Percentiles rank a stretch among this genome's conserved stretches.
Conservation (phyloP, 805 yeast species). For the Candida multigemmis region DNA sequence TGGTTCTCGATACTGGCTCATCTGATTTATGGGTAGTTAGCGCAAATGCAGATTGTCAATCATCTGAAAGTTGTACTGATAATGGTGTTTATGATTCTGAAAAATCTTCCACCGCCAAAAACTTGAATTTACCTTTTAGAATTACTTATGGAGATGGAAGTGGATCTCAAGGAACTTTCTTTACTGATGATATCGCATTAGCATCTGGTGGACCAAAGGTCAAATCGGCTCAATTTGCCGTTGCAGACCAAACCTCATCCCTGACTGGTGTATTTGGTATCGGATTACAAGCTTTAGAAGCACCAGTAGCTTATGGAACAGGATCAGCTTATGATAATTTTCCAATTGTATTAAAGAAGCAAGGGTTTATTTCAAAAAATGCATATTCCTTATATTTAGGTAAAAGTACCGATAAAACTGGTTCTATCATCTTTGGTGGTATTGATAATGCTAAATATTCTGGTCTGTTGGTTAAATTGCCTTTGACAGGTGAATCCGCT, state of each 20-base stretch:
- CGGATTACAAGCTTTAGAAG: conserved; percentile 3
- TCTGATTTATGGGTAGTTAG: conserved; percentile 18
- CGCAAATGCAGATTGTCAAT: conserved; percentile 3
- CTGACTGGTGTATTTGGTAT: conserved; percentile 5
- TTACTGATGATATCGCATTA: conserved; percentile 7
- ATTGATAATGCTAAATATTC: conserved; percentile 16
- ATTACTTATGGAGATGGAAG: conserved; percentile 41
- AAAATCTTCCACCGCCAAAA: conserved; percentile 19
- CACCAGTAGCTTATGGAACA: conserved; percentile 1
- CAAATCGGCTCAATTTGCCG: conserved; percentile 10
- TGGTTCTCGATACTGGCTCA: conserved; percentile 19
- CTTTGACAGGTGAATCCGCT: conserved; percentile 17
- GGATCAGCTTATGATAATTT: conserved; percentile 16
- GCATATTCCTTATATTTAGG: conserved; percentile 26
- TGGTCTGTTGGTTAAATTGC: conserved; percentile 13
- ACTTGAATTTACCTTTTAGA: conserved; percentile 23
- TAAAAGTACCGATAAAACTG: conserved; percentile 8
- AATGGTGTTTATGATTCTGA: conserved; percentile 30
- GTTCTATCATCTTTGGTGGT: conserved; percentile 18
- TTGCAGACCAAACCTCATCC: conserved; percentile 6
- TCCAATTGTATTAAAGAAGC: conserved; percentile 18
- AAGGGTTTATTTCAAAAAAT: conserved; percentile 19
- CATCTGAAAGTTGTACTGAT: conserved; percentile 2
- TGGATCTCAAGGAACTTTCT: conserved; percentile 21
- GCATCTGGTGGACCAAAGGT: conserved; percentile 5